Percentiles rank a stretch among this genome's conserved stretches.
These are phyloP conservation scores for Tricholomella constricta DNA, from an alignment of 768 basidiomycete genomes.

Conservation along the genomic window DNA sequence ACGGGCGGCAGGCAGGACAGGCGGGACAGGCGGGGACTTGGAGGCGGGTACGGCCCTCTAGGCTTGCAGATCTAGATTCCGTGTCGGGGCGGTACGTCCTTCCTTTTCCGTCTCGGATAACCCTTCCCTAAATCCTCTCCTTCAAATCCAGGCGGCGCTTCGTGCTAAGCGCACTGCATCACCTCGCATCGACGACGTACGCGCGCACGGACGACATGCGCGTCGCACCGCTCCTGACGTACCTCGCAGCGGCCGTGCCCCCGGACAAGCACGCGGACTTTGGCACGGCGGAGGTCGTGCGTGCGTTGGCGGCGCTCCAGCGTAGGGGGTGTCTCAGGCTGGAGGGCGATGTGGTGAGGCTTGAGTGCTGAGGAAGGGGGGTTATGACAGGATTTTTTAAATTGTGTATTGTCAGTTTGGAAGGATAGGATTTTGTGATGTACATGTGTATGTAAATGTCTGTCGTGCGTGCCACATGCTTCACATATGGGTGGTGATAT, in stretches of 20 bases:
- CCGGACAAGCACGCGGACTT: conserved; percentile 82
- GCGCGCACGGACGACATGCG: conserved; percentile 66
- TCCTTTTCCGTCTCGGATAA: no score
- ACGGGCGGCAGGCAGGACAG: no score
- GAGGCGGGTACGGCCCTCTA: conserved; percentile 35
- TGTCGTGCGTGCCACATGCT: no score
- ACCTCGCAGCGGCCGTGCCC: conserved; percentile 76
- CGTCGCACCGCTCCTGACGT: conserved; percentile 67
- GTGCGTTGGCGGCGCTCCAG: conserved; percentile 45
- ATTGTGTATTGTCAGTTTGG: no score
- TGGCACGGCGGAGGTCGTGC: conserved; percentile 71
- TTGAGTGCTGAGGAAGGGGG: no score
- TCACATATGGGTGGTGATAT: no score
- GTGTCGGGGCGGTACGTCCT: neutral
- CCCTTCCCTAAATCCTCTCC: neutral
- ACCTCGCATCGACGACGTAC: conserved; percentile 72
- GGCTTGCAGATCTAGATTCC: conserved; percentile 46
- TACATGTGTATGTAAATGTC: no score
- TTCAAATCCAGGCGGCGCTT: conserved; percentile 61
- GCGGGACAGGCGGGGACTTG: no score
- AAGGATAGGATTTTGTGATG: no score
- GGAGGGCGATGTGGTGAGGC: conserved; percentile 47
- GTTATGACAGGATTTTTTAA: no score
- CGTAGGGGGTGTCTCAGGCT: conserved; percentile 50
- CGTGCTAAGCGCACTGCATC: conserved; percentile 57